phyloP scores from a whole-genome alignment of 352 stramenopile species.

The Globisporangium spiculum region DNA sequence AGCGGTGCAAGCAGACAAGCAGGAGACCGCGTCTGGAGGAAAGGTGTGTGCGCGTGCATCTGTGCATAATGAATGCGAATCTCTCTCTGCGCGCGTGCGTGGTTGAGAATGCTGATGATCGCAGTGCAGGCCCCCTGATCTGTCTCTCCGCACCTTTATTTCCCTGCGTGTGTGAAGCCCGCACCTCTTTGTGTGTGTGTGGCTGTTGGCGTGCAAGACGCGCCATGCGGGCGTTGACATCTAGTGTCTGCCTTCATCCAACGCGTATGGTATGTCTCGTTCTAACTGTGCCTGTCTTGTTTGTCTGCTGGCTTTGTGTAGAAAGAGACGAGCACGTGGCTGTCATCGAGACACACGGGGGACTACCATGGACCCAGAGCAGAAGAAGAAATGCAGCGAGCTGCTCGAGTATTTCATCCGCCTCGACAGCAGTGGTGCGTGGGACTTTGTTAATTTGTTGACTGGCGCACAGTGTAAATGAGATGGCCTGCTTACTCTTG shows the following conservation, averaged over 20 bases:
- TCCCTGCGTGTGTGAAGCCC: neutral
- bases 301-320: neutral
- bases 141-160: neutral
- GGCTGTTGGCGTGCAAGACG: neutral
- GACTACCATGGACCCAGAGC: conserved; percentile 62
- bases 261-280: neutral
- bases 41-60: neutral
- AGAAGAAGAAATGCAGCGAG: conserved; percentile 80
- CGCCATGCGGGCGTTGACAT: neutral
- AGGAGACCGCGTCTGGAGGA: neutral
- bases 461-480: conserved; percentile 1
- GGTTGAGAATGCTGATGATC: neutral
- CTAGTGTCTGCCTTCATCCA: neutral
- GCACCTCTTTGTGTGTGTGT: neutral
- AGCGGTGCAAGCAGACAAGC: neutral
- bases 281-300: neutral
- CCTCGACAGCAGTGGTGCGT: conserved; percentile 65
- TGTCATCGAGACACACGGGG: neutral
- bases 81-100: neutral
- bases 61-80: neutral
- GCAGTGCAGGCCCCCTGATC: neutral
- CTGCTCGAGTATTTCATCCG: conserved; percentile 82
- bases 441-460: neutral
- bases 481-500: neutral
- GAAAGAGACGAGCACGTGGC: neutral